Percentiles rank a stretch among this genome's conserved stretches.
These are phyloP conservation scores for Botrytis tulipae DNA, from an alignment of 2,329 filamentous ascomycete species.

Conservation along the genomic window DNA sequence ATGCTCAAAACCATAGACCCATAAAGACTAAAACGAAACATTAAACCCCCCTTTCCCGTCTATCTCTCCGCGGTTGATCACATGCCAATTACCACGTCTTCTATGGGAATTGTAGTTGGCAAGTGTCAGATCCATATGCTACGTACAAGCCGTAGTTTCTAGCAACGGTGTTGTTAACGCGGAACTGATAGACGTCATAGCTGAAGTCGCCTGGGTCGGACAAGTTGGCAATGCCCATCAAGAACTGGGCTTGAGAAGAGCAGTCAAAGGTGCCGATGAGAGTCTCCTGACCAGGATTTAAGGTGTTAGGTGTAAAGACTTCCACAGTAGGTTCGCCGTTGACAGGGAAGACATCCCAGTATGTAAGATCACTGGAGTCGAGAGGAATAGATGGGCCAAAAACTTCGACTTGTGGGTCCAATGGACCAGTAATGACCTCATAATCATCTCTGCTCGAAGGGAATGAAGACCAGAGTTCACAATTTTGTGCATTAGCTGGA, in stretches of 20 bases:
- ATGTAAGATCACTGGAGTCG: not conserved
- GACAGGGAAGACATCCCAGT: conserved; percentile 4
- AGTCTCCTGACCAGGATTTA: not conserved
- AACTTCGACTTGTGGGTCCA: not conserved
- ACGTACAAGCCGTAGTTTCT: not conserved
- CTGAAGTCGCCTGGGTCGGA: not conserved
- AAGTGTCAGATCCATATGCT: not conserved
- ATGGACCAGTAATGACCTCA: not conserved
- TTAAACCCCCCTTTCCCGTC: not conserved
- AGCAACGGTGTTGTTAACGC: not conserved
- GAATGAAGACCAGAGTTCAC: conserved; percentile 2
- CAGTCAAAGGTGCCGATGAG: not conserved
- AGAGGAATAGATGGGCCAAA: not conserved
- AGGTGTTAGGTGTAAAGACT: not conserved
- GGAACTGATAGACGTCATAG: not conserved
- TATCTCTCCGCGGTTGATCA: not conserved
- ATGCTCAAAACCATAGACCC: not conserved
- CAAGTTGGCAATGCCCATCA: not conserved
- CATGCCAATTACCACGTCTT: not conserved
- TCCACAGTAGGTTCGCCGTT: not conserved
- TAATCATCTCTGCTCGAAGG: not conserved
- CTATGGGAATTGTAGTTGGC: not conserved
- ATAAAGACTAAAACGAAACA: not conserved
- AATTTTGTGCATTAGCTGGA: not conserved
- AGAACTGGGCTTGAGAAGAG: not conserved